Evolutionary conservation across 257 asterid genomes (phyloP), one percentile per base, ranked within the genome.

Genomic region (Solanum sparsipilum): DNA sequence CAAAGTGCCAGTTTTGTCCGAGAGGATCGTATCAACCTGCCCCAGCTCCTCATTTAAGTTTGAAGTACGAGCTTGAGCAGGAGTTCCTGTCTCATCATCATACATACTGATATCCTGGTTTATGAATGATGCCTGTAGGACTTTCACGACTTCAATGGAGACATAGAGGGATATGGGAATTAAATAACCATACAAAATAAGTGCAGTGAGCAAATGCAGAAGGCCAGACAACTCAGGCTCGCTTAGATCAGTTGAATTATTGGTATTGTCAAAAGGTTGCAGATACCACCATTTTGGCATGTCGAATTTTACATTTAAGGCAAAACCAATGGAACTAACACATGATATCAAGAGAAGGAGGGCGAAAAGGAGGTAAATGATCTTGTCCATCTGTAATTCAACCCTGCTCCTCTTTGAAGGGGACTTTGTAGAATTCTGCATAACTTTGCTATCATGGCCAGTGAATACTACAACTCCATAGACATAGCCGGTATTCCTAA

Each of bases 91-190:
- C 91, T 96, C 99, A 87, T 95, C 98, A 84, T 95, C 98, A 21
- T 93, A 96, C 99, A 96, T 94, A 67, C 92, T 88, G 90, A 96
- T 92, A 90, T 96, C 99, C 89, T 89, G 94, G 93, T 95, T 94
- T 60, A 96, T 96, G 92, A 96, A 95, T 27, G 92, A 88, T 31
- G 99, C 98, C 91, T 96, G 99, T 82, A 96, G 94, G 93, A 96
- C 98, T 91, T 96, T 96, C 41, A 96, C 99, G 41, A 95, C 93
- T 92, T 96, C 99, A 87, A 94, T 95, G 13, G 99, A 96, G 81
- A 96, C 98, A 84, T 96, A 96, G 16, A 96, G 98, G 82, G 99
- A 96, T 88, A 96, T 96, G 18, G 99, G 99, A 87, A 96, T 96
- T 91, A 96, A 91, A 91, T 96, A 96, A 72, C 99, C 99, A 76